Conservation (phyloP, 2,329 filamentous ascomycete species). For the Spiromastix sp. region DNA sequence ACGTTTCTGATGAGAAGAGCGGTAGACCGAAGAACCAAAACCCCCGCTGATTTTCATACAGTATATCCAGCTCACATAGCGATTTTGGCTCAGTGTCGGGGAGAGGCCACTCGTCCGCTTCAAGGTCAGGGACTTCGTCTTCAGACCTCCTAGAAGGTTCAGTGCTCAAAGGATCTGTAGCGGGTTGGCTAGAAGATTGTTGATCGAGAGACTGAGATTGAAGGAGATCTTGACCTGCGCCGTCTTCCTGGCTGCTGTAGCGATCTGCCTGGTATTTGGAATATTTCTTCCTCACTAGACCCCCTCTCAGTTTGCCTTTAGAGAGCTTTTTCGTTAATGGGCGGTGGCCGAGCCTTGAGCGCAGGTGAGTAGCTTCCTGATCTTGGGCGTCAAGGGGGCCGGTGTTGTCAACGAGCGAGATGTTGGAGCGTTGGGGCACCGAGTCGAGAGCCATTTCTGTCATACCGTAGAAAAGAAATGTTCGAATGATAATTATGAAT, state of each 20-base stretch:
- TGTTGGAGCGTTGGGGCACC: too few relatives aligned
- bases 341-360: constrained; percentile 13
- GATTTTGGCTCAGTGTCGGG: not conserved
- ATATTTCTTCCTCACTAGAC: constrained; percentile 34
- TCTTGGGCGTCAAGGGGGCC: constrained; percentile 15
- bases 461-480: too few relatives aligned
- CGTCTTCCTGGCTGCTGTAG: too few relatives aligned
- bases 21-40: constrained; percentile 80
- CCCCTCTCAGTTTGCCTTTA: constrained; percentile 27
- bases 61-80: constrained; percentile 50
- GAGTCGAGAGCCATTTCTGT: constrained; percentile 17
- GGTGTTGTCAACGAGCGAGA: constrained; percentile 33
- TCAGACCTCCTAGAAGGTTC: too few relatives aligned
- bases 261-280: constrained; percentile 45
- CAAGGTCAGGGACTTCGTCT: constrained; percentile 45
- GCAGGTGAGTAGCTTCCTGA: constrained; percentile 13
- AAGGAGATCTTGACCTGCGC: too few relatives aligned
- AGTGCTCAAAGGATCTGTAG: too few relatives aligned
- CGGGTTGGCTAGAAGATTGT: too few relatives aligned
- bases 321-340: constrained; percentile 22
- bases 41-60: constrained; percentile 94
- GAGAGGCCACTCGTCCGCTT: constrained; percentile 12
- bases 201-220: too few relatives aligned
- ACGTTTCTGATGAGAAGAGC: constrained; percentile 76
- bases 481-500: too few relatives aligned